phyloP scores from a whole-genome alignment of 108 stramenopile genomes.

The Nitzschia palea region DNA sequence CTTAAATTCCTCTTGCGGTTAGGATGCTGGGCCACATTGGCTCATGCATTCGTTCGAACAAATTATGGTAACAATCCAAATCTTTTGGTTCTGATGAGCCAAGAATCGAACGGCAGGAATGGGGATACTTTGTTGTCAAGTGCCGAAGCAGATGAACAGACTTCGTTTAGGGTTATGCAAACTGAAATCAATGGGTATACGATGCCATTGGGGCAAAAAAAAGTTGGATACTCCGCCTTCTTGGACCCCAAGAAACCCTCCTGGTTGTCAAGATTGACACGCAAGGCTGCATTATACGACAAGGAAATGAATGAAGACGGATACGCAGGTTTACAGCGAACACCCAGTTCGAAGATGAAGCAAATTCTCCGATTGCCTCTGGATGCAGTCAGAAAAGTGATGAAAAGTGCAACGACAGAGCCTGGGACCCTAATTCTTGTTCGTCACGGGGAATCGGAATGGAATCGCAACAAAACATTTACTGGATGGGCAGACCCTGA shows the following conservation, averaged over 20 bases:
- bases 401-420: constrained; percentile 14
- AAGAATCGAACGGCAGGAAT: too few species aligned
- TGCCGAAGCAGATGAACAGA: neutral
- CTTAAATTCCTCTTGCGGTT: too few species aligned
- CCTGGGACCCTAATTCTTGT: constrained; percentile 87
- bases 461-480: constrained; percentile 84
- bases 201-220: constrained; percentile 16
- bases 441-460: constrained; percentile 74
- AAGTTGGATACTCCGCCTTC: constrained; percentile 20
- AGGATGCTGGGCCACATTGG: too few species aligned
- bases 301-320: constrained; percentile 55
- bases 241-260: constrained; percentile 7
- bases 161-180: neutral
- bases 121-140: neutral
- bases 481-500: constrained; percentile 86
- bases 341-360: constrained; percentile 15
- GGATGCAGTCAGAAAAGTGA: neutral
- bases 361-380: constrained; percentile 13
- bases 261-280: neutral
- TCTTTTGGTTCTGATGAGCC: too few species aligned
- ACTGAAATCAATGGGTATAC: constrained; percentile 18
- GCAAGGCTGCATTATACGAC: neutral
- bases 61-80: too few species aligned
- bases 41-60: too few species aligned
- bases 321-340: constrained; percentile 35